Conservation (phyloP, 495 filamentous ascomycete species). For the Trichoderma parareesei region DNA sequence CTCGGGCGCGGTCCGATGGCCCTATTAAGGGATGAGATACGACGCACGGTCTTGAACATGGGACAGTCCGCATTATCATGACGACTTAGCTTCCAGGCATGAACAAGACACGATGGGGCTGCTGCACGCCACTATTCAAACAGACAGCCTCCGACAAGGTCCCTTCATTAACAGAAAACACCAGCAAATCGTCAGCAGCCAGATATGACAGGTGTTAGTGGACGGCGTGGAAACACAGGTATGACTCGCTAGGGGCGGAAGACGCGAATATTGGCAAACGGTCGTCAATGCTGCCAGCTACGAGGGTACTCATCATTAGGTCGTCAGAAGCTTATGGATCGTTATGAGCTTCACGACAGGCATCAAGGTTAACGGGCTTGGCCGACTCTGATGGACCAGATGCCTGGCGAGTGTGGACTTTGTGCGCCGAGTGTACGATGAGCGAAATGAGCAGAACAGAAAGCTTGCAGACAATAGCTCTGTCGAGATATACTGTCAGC, state of each 20-base stretch:
- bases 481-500: too few relatives aligned
- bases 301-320: too few relatives aligned
- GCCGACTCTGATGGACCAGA: too few relatives aligned
- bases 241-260: slow-evolving; percentile 8
- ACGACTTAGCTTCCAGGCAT: too few relatives aligned
- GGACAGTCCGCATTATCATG: too few relatives aligned
- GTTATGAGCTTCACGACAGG: too few relatives aligned
- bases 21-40: neutral
- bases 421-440: too few relatives aligned
- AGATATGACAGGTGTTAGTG: neutral
- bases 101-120: neutral
- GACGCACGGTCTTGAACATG: neutral
- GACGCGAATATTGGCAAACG: neutral
- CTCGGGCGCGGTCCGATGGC: neutral
- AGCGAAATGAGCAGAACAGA: too few relatives aligned
- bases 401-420: too few relatives aligned
- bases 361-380: too few relatives aligned
- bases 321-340: too few relatives aligned
- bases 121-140: neutral
- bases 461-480: too few relatives aligned
- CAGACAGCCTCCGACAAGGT: neutral
- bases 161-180: neutral
- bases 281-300: neutral
- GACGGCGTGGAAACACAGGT: slow-evolving; percentile 4
- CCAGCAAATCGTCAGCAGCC: neutral